These are phyloP conservation scores for Friedmanniomyces endolithicus DNA, from an alignment of 495 filamentous ascomycete genomes.

Conservation along the genomic window DNA sequence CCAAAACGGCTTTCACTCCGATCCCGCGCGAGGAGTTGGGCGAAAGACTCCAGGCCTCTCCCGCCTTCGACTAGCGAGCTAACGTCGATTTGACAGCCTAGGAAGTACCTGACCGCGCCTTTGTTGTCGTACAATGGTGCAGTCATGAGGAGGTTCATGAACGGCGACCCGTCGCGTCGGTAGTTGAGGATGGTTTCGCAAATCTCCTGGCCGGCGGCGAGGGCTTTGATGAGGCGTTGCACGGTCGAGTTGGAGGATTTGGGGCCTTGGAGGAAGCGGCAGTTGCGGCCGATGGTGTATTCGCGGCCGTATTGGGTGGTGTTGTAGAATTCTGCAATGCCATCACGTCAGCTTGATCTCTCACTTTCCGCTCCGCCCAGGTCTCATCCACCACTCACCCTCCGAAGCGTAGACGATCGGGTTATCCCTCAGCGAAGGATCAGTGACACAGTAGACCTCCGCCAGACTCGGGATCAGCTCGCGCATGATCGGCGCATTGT, in stretches of 20 bases:
- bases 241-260: constrained; percentile 41
- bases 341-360: not conserved
- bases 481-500: constrained; percentile 27
- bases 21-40: constrained; percentile 33
- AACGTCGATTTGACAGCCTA: constrained; percentile 53
- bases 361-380: not conserved
- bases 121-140: constrained; percentile 50
- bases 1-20: constrained; percentile 14
- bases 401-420: constrained; percentile 31
- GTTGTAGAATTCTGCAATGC: constrained; percentile 38
- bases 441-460: constrained; percentile 30
- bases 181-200: constrained; percentile 60
- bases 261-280: constrained; percentile 52
- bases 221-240: constrained; percentile 42
- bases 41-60: constrained; percentile 43
- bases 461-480: constrained; percentile 30
- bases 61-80: constrained; percentile 46
- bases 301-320: constrained; percentile 50
- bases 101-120: constrained; percentile 46
- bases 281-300: constrained; percentile 49
- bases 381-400: constrained; percentile 12
- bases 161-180: constrained; percentile 48
- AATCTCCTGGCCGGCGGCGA: constrained; percentile 47
- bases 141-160: constrained; percentile 54
- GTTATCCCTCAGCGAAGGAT: constrained; percentile 29